phyloP scores from a whole-genome alignment of 1,284 basidiomycete species.

The Prillingera fragicola region DNA sequence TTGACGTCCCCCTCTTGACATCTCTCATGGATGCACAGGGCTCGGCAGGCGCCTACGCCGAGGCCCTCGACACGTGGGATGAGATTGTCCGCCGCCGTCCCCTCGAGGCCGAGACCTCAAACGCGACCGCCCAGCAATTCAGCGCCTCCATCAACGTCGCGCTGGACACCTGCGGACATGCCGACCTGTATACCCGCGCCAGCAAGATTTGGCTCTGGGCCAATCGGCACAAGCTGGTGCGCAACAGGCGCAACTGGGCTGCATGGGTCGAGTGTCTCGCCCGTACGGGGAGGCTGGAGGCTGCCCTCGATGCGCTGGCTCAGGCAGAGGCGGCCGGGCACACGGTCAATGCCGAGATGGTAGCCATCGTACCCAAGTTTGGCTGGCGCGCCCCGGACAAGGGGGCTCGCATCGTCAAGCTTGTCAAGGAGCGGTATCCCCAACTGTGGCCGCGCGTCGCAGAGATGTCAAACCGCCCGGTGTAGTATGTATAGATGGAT shows the following conservation, averaged over 20 bases:
- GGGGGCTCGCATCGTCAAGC: neutral
- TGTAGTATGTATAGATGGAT: too few relatives aligned
- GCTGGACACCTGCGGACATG: slow-evolving; percentile 72
- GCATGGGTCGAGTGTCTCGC: slow-evolving; percentile 83
- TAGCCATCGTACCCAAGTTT: slow-evolving; percentile 8
- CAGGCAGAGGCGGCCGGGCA: too few relatives aligned
- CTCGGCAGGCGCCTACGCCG: slow-evolving; percentile 61
- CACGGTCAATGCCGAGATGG: slow-evolving; percentile 64
- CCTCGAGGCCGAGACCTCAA: slow-evolving; percentile 16
- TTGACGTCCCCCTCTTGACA: slow-evolving; percentile 73
- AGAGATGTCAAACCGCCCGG: too few relatives aligned
- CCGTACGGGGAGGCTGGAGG: slow-evolving; percentile 60
- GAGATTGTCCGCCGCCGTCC: slow-evolving; percentile 57
- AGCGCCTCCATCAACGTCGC: slow-evolving; percentile 70
- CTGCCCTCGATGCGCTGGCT: slow-evolving; percentile 65
- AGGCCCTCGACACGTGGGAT: slow-evolving; percentile 77
- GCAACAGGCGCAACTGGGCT: slow-evolving; percentile 61
- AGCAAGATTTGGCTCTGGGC: slow-evolving; percentile 56
- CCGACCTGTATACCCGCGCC: slow-evolving; percentile 54
- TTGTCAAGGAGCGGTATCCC: neutral
- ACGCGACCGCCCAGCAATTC: slow-evolving; percentile 50
- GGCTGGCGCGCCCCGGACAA: slow-evolving; percentile 1
- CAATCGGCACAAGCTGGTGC: slow-evolving; percentile 52
- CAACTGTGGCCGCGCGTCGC: too few relatives aligned
- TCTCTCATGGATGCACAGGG: slow-evolving; percentile 81